A percentile compares a stretch with the other conserved stretches of the same genome.
These are phyloP conservation scores for Chlorella vulgaris DNA, from an alignment of 139 green algal species.

Conservation along the genomic window DNA sequence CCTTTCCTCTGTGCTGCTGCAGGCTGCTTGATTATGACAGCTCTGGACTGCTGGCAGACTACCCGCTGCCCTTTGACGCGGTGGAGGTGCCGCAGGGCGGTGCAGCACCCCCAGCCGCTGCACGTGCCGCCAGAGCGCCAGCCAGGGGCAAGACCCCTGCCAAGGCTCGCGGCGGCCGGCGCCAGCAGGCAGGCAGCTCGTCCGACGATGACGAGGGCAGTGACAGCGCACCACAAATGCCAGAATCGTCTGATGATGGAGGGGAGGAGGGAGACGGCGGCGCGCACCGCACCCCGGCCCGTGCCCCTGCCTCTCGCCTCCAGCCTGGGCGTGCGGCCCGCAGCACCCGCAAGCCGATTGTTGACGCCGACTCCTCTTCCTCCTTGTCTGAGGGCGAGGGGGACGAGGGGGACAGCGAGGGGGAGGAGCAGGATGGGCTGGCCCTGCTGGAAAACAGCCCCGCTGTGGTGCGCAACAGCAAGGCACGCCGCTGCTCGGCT, in stretches of 20 bases:
- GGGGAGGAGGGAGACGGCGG: conserved; percentile 4
- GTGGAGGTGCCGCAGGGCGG: neutral
- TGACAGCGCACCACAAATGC: conserved; percentile 13
- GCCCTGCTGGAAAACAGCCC: conserved; percentile 29
- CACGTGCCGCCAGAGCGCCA: neutral
- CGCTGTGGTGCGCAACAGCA: conserved; percentile 8
- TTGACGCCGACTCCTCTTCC: neutral
- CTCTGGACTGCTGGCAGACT: conserved; percentile 1
- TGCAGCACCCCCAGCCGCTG: neutral
- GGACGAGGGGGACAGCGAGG: neutral
- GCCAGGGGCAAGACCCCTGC: conserved; percentile 17
- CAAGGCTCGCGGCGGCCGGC: neutral
- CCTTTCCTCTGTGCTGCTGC: neutral
- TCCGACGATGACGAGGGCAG: neutral
- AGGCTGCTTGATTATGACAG: neutral
- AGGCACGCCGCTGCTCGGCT: neutral
- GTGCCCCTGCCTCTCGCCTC: conserved; percentile 13
- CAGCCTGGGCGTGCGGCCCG: conserved; percentile 13
- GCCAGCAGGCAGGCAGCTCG: neutral
- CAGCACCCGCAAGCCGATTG: conserved; percentile 25
- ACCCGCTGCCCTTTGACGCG: conserved; percentile 24
- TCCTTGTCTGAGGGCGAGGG: conserved; percentile 2
- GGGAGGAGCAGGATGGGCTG: conserved; percentile 9
- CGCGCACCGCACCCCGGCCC: conserved; percentile 4
- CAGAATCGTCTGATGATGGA: neutral